Evolutionary conservation across 2,329 filamentous ascomycete species (phyloP).

Genomic region (Aspergillus unguis): DNA sequence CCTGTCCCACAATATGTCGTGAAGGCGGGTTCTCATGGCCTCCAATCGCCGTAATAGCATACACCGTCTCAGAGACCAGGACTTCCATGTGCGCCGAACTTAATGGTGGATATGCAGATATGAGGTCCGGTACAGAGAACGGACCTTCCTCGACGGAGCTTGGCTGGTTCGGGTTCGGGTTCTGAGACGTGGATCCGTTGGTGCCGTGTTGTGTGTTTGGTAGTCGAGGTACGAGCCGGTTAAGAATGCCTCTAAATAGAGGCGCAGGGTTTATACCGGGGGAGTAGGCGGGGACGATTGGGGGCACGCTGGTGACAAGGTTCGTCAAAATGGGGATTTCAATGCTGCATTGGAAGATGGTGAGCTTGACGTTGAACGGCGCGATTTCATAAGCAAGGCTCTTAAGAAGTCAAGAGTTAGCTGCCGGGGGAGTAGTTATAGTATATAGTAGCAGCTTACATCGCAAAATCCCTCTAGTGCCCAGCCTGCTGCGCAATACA

Average conservation of each 20-base stretch:
- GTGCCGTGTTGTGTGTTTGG: conserved; percentile 48
- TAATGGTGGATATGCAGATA: conserved; percentile 72
- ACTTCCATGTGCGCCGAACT: conserved; percentile 65
- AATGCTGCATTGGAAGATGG: conserved; percentile 91
- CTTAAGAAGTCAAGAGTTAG: conserved; percentile 29
- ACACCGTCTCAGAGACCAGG: conserved; percentile 82
- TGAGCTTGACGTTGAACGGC: conserved; percentile 95
- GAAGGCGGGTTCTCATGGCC: conserved; percentile 95
- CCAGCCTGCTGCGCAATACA: conserved; percentile 92
- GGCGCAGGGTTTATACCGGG: conserved; percentile 71
- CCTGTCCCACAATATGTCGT: conserved; percentile 86
- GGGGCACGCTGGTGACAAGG: conserved; percentile 77
- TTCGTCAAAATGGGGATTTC: conserved; percentile 87
- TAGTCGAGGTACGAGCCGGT: conserved; percentile 72
- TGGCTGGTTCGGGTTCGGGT: conserved; percentile 19
- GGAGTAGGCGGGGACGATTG: conserved; percentile 65
- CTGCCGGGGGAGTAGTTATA: neutral
- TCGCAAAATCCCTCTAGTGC: conserved; percentile 95
- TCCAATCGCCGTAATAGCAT: conserved; percentile 85
- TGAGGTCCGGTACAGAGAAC: conserved; percentile 45
- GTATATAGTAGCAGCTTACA: conserved; percentile 40
- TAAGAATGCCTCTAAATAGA: conserved; percentile 76
- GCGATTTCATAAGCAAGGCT: conserved; percentile 92
- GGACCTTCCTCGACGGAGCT: conserved; percentile 31
- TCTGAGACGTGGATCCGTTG: conserved; percentile 5